Percentiles rank a stretch among this genome's conserved stretches.
These are phyloP conservation scores for Polychaeton citri DNA, from an alignment of 2,329 filamentous ascomycete species.

Conservation along the genomic window DNA sequence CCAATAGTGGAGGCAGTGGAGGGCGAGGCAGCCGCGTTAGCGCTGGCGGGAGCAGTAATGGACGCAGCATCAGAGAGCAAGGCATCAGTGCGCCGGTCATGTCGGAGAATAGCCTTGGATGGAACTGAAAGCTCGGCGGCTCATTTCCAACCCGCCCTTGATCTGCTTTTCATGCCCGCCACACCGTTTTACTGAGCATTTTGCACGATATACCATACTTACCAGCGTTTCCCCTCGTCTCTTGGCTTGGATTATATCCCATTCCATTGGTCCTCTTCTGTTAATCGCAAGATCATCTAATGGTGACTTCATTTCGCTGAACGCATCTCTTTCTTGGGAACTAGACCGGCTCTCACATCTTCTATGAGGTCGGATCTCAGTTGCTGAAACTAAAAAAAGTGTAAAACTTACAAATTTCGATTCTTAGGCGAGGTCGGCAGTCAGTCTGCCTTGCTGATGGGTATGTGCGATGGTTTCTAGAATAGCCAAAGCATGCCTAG, in stretches of 20 bases:
- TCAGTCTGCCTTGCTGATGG: not conserved
- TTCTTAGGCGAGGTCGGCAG: not conserved
- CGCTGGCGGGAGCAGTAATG: constrained; percentile 51
- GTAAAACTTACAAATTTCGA: not conserved
- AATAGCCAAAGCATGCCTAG: no score
- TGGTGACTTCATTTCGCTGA: no score
- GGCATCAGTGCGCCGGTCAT: constrained; percentile 83
- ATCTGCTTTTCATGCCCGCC: constrained; percentile 4
- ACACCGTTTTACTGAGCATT: constrained; percentile 4
- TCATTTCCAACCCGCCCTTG: not conserved
- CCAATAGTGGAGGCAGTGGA: constrained; percentile 28
- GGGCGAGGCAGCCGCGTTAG: constrained; percentile 25
- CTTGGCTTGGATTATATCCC: no score
- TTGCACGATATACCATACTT: constrained; percentile 3
- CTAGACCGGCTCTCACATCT: no score
- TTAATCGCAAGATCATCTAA: no score
- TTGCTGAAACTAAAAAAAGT: not conserved
- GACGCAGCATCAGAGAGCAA: constrained; percentile 49
- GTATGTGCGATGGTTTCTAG: not conserved
- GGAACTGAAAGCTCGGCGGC: constrained; percentile 52
- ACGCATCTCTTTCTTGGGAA: no score
- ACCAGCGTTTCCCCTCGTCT: not conserved
- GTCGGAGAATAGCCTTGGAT: constrained; percentile 87
- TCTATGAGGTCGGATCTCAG: no score
- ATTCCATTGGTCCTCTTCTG: no score